phyloP scores from a whole-genome alignment of 192 early-diverging fungal species.

The Backusella mclennaniae region DNA sequence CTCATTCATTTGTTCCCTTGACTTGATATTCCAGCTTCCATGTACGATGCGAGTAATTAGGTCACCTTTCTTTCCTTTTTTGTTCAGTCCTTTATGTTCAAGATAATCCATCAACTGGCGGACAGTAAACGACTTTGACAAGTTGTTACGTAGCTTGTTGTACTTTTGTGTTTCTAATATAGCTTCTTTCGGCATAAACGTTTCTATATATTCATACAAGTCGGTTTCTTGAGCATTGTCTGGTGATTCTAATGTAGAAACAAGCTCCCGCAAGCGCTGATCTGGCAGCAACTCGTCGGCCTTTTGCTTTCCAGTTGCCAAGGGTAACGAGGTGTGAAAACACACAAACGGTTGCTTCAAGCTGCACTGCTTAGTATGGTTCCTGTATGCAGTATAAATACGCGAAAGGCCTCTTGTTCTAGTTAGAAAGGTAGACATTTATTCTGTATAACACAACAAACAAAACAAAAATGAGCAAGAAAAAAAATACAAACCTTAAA shows the following conservation, averaged over 20 bases:
- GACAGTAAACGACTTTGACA: neutral
- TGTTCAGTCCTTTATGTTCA: neutral
- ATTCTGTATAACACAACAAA: neutral
- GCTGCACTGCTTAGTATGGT: neutral
- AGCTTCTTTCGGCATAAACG: neutral
- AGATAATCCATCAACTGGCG: slow-evolving; percentile 8
- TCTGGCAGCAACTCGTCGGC: neutral
- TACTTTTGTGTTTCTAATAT: neutral
- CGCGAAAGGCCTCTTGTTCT: neutral
- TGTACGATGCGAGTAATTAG: neutral
- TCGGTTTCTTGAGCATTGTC: neutral
- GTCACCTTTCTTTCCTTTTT: neutral
- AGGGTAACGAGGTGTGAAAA: neutral
- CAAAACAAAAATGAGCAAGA: neutral
- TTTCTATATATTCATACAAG: neutral
- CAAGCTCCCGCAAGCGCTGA: neutral
- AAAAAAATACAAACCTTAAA: neutral
- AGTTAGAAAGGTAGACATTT: neutral
- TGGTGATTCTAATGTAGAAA: neutral
- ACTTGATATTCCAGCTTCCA: slow-evolving; percentile 1
- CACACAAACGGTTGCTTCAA: neutral
- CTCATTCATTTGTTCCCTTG: neutral
- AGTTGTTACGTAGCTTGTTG: neutral
- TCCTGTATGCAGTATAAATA: neutral
- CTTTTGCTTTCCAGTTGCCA: neutral